Base-by-base conservation (phyloP, 2,329 filamentous ascomycete genomes). In the Zymoseptoria ardabiliae region DNA sequence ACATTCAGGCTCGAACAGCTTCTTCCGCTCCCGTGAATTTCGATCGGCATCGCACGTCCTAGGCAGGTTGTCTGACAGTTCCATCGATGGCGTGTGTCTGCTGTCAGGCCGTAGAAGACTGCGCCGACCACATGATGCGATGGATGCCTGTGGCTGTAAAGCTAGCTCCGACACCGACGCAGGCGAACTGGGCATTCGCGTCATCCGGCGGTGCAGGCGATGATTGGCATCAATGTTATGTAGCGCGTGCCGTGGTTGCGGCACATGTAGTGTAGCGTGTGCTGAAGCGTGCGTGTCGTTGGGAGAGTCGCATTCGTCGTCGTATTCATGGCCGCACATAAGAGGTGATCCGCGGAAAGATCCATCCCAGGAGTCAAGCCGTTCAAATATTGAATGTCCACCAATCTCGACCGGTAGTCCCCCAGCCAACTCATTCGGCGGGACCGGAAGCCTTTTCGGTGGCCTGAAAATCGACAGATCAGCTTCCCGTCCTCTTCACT, bases 291-390 rank as follows among this genome's bases (percentile, higher is more conserved):
- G 28, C 62, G 58, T 17, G 50, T 53, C 10, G 54, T 61, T 11
- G 63, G 63, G n/a, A 65, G 62, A 35, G 63, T 67, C 4, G 61
- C 50, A 25, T 65, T 64, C 62, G 55, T 65, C 60, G 22, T 61
- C 45, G 21, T 58, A 64, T 21, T 66, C 65, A 53, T 63, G 67
- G 19, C 63, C 65, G 60, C 63, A 65, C 13, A 54, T 50, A 9
- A 54, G 35, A 22, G 65, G 59, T n/a, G 63, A 63, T 13, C 55
- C 55, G 17, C 63, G 62, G 22, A 66, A 58, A 8, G 63, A 58
- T 21, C 53, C 57, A 4, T 63, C 53, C 53, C 59, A 65, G 20
- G 58, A 55, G 23, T 54, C 53, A 52, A 58, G 56, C 1, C 30
- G 19, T n/a, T 22, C 50, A 48, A 20, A 48, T 30, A 20, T 49